phyloP scores from a whole-genome alignment of 2,329 filamentous ascomycete genomes.

The Ceratocystis ficicola region DNA sequence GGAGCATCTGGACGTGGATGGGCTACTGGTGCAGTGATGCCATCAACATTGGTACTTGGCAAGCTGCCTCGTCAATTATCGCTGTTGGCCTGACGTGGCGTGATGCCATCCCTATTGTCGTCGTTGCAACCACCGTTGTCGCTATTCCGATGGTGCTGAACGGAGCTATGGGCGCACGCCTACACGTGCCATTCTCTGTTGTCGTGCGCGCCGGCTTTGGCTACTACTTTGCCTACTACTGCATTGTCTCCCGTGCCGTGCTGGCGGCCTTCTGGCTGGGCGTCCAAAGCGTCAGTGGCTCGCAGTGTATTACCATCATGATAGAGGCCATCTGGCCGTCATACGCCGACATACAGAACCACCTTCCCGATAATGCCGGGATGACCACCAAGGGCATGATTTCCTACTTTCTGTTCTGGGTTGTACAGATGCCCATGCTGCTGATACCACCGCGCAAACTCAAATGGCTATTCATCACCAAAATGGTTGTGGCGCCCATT shows the following conservation, averaged over 20 bases:
- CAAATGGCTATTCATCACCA: slow-evolving; percentile 33
- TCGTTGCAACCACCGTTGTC: slow-evolving; percentile 35
- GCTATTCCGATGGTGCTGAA: slow-evolving; percentile 35
- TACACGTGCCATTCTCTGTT: slow-evolving; percentile 32
- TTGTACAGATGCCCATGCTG: slow-evolving; percentile 34
- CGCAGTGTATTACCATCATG: slow-evolving; percentile 27
- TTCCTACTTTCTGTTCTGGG: slow-evolving; percentile 38
- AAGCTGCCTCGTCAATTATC: slow-evolving; percentile 30
- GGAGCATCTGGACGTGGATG: slow-evolving; percentile 36
- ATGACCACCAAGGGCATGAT: slow-evolving; percentile 31
- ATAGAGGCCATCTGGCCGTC: slow-evolving; percentile 32
- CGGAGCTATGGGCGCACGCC: slow-evolving; percentile 34
- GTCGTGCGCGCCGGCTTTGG: slow-evolving; percentile 33
- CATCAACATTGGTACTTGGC: slow-evolving; percentile 21
- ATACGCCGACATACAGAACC: slow-evolving; percentile 31
- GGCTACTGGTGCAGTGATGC: slow-evolving; percentile 38
- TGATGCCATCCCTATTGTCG: slow-evolving; percentile 36
- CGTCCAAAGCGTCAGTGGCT: slow-evolving; percentile 33
- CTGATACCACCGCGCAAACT: slow-evolving; percentile 36
- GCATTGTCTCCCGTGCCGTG: slow-evolving; percentile 32
- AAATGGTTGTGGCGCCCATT: slow-evolving; percentile 27
- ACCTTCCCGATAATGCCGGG: slow-evolving; percentile 30
- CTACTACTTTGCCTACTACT: slow-evolving; percentile 33
- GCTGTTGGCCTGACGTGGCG: slow-evolving; percentile 35
- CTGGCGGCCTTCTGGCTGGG: slow-evolving; percentile 37